Conservation (phyloP, 257 asterid genomes). For the Petunia axillaris region DNA sequence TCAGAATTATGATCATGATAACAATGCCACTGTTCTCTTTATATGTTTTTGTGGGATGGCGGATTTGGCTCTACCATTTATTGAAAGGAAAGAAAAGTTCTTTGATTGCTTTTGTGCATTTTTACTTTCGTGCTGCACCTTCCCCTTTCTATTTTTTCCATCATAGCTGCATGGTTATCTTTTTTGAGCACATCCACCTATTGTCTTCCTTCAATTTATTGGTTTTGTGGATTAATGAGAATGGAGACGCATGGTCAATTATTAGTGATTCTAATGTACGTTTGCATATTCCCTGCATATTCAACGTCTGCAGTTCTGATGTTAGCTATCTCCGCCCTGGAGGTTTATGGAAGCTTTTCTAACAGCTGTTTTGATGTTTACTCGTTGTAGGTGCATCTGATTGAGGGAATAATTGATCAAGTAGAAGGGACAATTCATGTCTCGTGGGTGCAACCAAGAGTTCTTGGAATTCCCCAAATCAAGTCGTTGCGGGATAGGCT, state of each 20-base stretch:
- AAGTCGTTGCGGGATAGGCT: slow-evolving; percentile 82
- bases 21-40: neutral
- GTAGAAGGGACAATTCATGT: slow-evolving; percentile 50
- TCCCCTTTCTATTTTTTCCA: neutral
- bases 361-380: neutral
- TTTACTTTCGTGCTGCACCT: neutral
- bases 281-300: neutral
- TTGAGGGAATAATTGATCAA: slow-evolving; percentile 74
- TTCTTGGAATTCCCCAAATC: slow-evolving; percentile 78
- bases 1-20: too few species aligned
- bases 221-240: neutral
- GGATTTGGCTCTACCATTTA: neutral
- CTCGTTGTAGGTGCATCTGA: slow-evolving; percentile 73
- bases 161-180: neutral
- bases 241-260: neutral
- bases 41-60: neutral
- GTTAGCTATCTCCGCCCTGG: neutral
- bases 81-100: neutral
- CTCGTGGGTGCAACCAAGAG: slow-evolving; percentile 97
- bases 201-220: neutral
- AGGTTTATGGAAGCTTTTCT: neutral
- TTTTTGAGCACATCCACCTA: neutral
- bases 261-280: neutral
- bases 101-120: neutral
- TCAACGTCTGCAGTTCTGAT: neutral